Evolutionary conservation across 2,329 filamentous ascomycete species (phyloP).

Genomic region (Colletotrichum tropicale): DNA sequence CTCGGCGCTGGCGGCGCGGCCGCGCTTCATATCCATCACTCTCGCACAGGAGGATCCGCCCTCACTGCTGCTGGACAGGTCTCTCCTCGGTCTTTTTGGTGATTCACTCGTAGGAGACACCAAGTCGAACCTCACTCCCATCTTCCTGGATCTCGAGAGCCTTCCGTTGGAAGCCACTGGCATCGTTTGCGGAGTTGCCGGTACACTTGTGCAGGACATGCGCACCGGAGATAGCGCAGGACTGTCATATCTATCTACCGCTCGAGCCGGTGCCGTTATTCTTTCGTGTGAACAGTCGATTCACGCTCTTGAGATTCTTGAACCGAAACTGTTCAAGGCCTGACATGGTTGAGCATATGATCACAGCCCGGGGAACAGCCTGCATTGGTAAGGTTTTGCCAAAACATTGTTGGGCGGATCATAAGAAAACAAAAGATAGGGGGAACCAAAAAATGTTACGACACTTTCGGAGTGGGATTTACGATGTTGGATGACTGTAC

Average conservation of each 20-base stretch:
- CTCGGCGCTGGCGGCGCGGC: slow-evolving; percentile 65
- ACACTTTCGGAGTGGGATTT: background rate
- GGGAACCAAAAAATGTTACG: background rate
- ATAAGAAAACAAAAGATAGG: background rate
- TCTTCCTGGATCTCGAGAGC: slow-evolving; percentile 83
- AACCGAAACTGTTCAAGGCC: slow-evolving; percentile 48
- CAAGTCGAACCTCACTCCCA: slow-evolving; percentile 77
- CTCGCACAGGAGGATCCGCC: slow-evolving; percentile 76
- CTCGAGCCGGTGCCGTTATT: slow-evolving; percentile 87
- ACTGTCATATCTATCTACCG: slow-evolving; percentile 90
- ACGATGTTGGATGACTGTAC: slow-evolving; percentile 9
- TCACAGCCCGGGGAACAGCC: background rate
- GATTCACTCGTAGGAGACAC: slow-evolving; percentile 79
- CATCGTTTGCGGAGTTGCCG: slow-evolving; percentile 93
- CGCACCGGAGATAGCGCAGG: slow-evolving; percentile 65
- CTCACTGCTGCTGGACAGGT: slow-evolving; percentile 74
- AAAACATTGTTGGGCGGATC: background rate
- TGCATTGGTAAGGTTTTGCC: background rate
- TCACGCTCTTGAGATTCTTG: slow-evolving; percentile 75
- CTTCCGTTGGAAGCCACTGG: slow-evolving; percentile 89
- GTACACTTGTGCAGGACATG: slow-evolving; percentile 78
- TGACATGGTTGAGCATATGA: background rate
- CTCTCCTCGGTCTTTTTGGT: slow-evolving; percentile 68
- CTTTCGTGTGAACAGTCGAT: slow-evolving; percentile 75
- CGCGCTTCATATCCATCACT: slow-evolving; percentile 75